Percentiles rank a stretch among this genome's conserved stretches.
phyloP scores from a whole-genome alignment of 768 basidiomycete genomes.

The Tulasnella sp. region DNA sequence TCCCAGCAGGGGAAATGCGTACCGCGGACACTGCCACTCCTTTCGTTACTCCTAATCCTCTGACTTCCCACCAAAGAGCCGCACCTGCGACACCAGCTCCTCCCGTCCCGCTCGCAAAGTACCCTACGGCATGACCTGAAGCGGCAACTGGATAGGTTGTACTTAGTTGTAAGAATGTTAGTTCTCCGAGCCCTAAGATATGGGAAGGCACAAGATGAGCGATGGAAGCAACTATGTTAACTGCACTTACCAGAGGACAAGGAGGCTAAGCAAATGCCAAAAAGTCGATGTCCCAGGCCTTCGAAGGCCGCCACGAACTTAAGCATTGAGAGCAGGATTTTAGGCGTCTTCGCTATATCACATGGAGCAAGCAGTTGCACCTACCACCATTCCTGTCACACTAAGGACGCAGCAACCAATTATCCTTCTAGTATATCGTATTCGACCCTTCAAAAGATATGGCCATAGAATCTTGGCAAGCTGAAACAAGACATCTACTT shows the following conservation, averaged over 20 bases:
- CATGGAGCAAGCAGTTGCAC: constrained; percentile 28
- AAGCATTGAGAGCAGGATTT: neutral
- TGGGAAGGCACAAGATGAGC: neutral
- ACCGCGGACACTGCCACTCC: constrained; percentile 81
- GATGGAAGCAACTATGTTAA: neutral
- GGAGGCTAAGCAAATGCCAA: constrained; percentile 72
- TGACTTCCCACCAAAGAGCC: constrained; percentile 86
- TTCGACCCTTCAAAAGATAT: constrained; percentile 72
- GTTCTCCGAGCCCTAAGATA: constrained; percentile 66
- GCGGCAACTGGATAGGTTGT: constrained; percentile 60
- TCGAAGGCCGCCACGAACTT: constrained; percentile 71
- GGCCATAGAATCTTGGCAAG: constrained; percentile 83
- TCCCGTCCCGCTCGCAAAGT: constrained; percentile 90
- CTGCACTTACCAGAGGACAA: constrained; percentile 59
- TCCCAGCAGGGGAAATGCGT: constrained; percentile 23
- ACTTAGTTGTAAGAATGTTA: constrained; percentile 90
- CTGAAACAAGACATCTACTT: neutral
- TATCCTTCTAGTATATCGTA: constrained; percentile 66
- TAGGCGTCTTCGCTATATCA: neutral
- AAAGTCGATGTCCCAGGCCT: constrained; percentile 48
- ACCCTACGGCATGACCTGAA: constrained; percentile 72
- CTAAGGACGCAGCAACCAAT: constrained; percentile 62
- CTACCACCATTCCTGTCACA: constrained; percentile 75
- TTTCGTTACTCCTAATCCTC: constrained; percentile 65
- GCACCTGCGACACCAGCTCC: constrained; percentile 89